A percentile compares a stretch with the other conserved stretches of the same genome.
Evolutionary conservation across 768 basidiomycete species (phyloP).

Genomic region (Lenzites betulinus): DNA sequence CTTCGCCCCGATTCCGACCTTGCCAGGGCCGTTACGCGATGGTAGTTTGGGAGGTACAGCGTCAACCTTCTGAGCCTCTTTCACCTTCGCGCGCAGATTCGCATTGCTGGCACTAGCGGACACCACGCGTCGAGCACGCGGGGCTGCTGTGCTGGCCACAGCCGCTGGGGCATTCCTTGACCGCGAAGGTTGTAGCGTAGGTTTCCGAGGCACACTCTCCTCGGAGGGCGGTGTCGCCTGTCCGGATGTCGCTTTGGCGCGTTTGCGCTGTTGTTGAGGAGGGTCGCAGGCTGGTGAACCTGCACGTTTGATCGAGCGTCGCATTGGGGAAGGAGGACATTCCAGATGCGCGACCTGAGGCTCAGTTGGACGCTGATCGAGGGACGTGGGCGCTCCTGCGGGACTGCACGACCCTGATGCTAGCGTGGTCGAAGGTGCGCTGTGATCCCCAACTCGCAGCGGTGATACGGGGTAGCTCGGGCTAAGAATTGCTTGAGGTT

Average conservation of each 20-base stretch:
- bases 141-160: conserved; percentile 8
- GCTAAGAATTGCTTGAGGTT: not conserved
- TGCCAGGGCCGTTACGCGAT: conserved; percentile 8
- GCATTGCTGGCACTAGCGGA: conserved; percentile 15
- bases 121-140: conserved; percentile 13
- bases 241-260: conserved; percentile 31
- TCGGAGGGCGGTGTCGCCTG: conserved; percentile 13
- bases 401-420: not conserved
- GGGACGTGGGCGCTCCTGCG: conserved; percentile 10
- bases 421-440: not conserved
- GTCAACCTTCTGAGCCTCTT: conserved; percentile 7
- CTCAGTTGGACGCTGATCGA: conserved; percentile 8
- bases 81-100: conserved; percentile 13
- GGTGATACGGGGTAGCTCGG: conserved; percentile 48
- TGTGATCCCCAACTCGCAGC: conserved; percentile 24
- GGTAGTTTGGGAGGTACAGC: conserved; percentile 3
- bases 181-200: conserved; percentile 21
- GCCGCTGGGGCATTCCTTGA: conserved; percentile 21
- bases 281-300: conserved; percentile 30
- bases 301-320: conserved; percentile 51
- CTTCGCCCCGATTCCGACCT: conserved; percentile 1
- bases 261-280: conserved; percentile 31
- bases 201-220: conserved; percentile 9
- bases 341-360: conserved; percentile 1
- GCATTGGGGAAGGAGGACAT: conserved; percentile 41